Evolutionary conservation across 2,329 filamentous ascomycete genomes (phyloP), one percentile per base, ranked within the genome.

Genomic region (Xylariaceae sp.): DNA sequence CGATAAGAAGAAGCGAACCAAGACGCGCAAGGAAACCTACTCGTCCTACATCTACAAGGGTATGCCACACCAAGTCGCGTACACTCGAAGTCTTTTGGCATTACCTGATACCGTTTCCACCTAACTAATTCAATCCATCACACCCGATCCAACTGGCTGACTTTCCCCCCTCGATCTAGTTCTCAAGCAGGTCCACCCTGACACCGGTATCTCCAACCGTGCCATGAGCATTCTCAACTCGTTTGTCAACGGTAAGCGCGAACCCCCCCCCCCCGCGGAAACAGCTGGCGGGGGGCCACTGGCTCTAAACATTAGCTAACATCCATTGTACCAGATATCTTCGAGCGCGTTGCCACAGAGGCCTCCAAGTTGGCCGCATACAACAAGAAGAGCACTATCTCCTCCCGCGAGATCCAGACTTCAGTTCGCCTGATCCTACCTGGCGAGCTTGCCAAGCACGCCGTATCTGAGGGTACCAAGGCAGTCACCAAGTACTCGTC

Each of bases 351-450:
- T 57, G 92, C 92, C 52, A 96, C 92, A 44, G 92, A 98, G 73
- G 92, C 92, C 36, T 95, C 88, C 66, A 98, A 98, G 84, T 84
- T 98, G 47, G 92, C 92, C 57, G 92, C 92, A 51, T 98, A 98
- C 80, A 98, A 98, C 85, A 98, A 97, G 85, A 98, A 98, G 81
- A 97, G 90, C 36, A 98, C 92, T 66, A 98, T 98, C 73, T 97
- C 90, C 38, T 97, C 92, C 55, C 85, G 92, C 63, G 92, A 98
- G 75, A 98, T 98, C 65, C 92, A 98, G 80, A 98, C 92, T 59
- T 96, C 92, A 69, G 92, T 98, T 59, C 85, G 92, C 55, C 82
- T 98, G 48, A 98, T 98, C 71, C 85, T 98, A 38, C 92, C 92
- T 32, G 92, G 92, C 74, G 92, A 98, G 75, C 81, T 98, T 59